Percentiles rank a stretch among this genome's conserved stretches.
These are phyloP conservation scores for Diatrype stigma DNA, from an alignment of 2,329 filamentous ascomycete species.

Conservation along the genomic window DNA sequence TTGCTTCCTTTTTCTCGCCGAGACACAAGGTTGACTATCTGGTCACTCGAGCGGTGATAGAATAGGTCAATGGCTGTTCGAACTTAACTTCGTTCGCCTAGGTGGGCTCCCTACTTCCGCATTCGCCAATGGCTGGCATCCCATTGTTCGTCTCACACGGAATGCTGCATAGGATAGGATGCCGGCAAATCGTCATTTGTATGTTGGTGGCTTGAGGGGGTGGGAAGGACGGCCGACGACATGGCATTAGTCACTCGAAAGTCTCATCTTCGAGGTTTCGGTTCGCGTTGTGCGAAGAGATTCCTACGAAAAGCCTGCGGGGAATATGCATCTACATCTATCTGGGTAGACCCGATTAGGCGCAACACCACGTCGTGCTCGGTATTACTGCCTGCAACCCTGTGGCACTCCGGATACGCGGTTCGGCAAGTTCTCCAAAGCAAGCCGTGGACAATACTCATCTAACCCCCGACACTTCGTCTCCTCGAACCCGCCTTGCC, in stretches of 20 bases:
- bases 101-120: too few relatives aligned
- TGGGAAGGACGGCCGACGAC: too few relatives aligned
- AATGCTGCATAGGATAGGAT: neutral
- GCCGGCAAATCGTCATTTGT: neutral
- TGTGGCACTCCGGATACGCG: neutral
- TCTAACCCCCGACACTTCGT: conserved; percentile 10
- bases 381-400: neutral
- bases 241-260: too few relatives aligned
- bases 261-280: neutral
- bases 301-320: neutral
- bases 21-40: neutral
- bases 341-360: neutral
- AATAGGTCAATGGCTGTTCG: too few relatives aligned
- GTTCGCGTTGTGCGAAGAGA: neutral
- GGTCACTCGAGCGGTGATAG: neutral
- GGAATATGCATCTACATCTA: neutral
- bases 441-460: conserved; percentile 21
- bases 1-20: neutral
- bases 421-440: neutral
- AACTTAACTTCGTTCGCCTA: too few relatives aligned
- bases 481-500: conserved; percentile 2
- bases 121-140: neutral
- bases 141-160: neutral
- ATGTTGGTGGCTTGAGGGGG: neutral
- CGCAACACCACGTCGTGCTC: neutral